Evolutionary conservation across 352 stramenopile genomes (phyloP), one percentile per base, ranked within the genome.

Genomic region (Sclerospora graminicola): DNA sequence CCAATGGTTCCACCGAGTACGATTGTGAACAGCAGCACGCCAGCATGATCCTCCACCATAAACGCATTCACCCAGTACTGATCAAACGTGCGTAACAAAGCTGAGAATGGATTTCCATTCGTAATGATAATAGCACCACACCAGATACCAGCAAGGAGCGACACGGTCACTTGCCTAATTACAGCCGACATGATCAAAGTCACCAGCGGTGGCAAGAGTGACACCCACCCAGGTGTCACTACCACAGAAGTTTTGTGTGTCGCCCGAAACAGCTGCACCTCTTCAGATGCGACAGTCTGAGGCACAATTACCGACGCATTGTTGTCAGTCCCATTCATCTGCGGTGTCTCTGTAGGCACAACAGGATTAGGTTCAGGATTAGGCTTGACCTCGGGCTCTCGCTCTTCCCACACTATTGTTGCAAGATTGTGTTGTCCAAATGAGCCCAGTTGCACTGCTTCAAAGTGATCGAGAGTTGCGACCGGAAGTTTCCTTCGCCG

Each of bases 21-120:
- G 35, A 95, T 82, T 28, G 82, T 94, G 60, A 95, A 95, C 29
- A 95, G 61, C 44, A 95, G 59, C 39, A 95, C 82, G 20, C 75
- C 72, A 3, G 81, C 81, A 41, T 95, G 83, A 41, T 80, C 77
- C 35, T 89, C 68, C 38, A 81, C 60, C n/a, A 75, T 64, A 37
- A 95, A 90, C 1, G 83, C 68, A 30, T 84, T 68, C 15, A 89
- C 66, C 71, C 87, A 90, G 68, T 95, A 94, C 47, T 74, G 83
- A 51, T 93, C 82, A 42, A 94, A 88, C 4, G 81, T 88, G 30
- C 76, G 76, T 40, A 91, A 48, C 48, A 94, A 91, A 8, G 69
- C 80, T 19, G 58, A 61, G 20, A 91, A 65, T 23, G 66, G 67
- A 56, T 94, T 74, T 43, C 81, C 81, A 32, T 81, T 66, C 48